phyloP scores from a whole-genome alignment of 2,329 filamentous ascomycete genomes.

The Phialophora macrospora region DNA sequence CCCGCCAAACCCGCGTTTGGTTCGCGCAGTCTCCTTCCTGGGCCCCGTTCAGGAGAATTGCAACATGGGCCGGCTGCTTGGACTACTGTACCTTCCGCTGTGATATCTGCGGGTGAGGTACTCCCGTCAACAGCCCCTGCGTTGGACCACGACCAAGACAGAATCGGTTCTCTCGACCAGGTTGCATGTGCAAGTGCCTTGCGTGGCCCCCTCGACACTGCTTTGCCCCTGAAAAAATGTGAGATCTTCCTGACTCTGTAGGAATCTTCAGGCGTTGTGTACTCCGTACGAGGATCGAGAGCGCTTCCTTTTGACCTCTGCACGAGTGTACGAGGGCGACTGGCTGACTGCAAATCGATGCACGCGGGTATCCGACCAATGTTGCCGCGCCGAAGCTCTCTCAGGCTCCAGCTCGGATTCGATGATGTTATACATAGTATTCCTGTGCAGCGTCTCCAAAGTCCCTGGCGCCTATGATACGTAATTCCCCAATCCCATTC shows the following conservation, averaged over 20 bases:
- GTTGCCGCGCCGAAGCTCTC: background rate
- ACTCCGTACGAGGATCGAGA: background rate
- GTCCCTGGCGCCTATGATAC: slow-evolving; percentile 15
- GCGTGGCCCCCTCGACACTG: background rate
- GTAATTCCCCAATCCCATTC: slow-evolving; percentile 5
- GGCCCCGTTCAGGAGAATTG: slow-evolving; percentile 9
- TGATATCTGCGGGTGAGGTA: slow-evolving; percentile 21
- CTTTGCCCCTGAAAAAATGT: background rate
- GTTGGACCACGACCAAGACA: slow-evolving; percentile 11
- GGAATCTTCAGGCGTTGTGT: background rate
- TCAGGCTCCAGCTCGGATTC: background rate
- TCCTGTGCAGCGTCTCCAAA: slow-evolving; percentile 11
- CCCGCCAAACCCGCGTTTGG: background rate
- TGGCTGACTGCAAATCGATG: slow-evolving; percentile 11
- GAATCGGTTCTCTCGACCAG: background rate
- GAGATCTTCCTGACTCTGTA: background rate
- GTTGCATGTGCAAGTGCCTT: background rate
- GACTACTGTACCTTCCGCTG: slow-evolving; percentile 18
- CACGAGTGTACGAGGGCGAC: slow-evolving; percentile 1
- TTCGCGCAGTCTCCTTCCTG: background rate
- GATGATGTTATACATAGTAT: slow-evolving; percentile 16
- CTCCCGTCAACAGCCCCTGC: slow-evolving; percentile 21
- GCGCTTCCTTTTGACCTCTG: background rate
- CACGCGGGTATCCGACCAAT: slow-evolving; percentile 24
- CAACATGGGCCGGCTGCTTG: slow-evolving; percentile 3